These are phyloP conservation scores for Fusarium veterinarium DNA, from an alignment of 2,329 filamentous ascomycete genomes.

Conservation along the genomic window DNA sequence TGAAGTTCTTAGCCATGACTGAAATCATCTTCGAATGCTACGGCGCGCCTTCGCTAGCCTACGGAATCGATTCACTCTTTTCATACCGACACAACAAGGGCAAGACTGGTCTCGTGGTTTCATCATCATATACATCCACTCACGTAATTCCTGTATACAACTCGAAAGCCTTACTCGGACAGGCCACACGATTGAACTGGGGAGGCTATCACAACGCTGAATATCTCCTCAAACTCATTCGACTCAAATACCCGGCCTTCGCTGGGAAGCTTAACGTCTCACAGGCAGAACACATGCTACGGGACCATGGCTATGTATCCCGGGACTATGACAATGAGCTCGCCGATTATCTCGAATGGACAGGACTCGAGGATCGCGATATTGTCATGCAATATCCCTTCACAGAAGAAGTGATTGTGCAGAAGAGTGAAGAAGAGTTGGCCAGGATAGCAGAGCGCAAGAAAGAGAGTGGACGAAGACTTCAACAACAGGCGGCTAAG, in stretches of 20 bases:
- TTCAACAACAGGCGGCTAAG: constrained; percentile 97
- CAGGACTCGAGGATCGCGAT: constrained; percentile 88
- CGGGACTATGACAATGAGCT: constrained; percentile 85
- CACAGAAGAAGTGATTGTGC: constrained; percentile 87
- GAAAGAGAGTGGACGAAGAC: constrained; percentile 88
- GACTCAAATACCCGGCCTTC: constrained; percentile 91
- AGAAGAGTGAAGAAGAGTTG: constrained; percentile 95
- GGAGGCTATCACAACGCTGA: constrained; percentile 90
- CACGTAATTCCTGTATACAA: constrained; percentile 95
- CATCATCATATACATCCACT: constrained; percentile 92
- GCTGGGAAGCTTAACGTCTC: constrained; percentile 85
- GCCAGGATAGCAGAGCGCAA: constrained; percentile 91
- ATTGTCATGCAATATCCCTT: constrained; percentile 92
- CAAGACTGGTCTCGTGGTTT: constrained; percentile 86
- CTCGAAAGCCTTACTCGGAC: constrained; percentile 82
- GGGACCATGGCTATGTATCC: constrained; percentile 90
- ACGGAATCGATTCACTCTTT: constrained; percentile 96
- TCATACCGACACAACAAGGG: constrained; percentile 94
- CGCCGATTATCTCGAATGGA: constrained; percentile 85
- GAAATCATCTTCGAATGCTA: constrained; percentile 98
- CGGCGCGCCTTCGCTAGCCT: constrained; percentile 86
- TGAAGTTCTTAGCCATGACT: constrained; percentile 79
- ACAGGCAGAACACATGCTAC: constrained; percentile 88
- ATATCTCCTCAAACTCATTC: constrained; percentile 89
- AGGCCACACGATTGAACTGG: constrained; percentile 94